phyloP scores from a whole-genome alignment of 257 asterid genomes.

The Leptodermis oblonga region DNA sequence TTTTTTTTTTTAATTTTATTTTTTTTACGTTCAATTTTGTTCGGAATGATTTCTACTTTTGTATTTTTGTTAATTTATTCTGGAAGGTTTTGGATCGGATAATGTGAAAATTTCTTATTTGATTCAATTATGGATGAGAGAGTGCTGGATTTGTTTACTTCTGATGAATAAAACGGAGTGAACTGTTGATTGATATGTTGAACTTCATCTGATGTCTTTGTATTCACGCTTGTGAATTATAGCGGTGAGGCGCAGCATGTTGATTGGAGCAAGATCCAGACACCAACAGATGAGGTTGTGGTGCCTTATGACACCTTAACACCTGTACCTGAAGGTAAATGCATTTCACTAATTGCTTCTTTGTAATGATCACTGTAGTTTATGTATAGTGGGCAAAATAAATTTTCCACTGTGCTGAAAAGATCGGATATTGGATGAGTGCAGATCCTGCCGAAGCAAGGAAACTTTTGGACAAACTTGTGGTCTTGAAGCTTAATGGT shows the following conservation, averaged over 20 bases:
- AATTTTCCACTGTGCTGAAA: not conserved
- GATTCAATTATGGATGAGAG: not conserved
- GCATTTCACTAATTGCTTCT: not conserved
- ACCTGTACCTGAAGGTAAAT: slow-evolving; percentile 74
- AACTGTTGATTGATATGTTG: not conserved
- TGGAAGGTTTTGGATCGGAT: not conserved
- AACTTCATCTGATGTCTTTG: not conserved
- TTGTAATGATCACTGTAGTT: not conserved
- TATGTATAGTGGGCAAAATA: not conserved
- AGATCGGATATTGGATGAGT: slow-evolving; percentile 10
- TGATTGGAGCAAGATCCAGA: slow-evolving; percentile 48
- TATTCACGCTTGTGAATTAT: slow-evolving; percentile 14
- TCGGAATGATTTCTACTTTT: not conserved
- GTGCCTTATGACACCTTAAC: slow-evolving; percentile 85
- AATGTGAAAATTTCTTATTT: not conserved
- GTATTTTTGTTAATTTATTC: not conserved
- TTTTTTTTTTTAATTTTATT: not conserved
- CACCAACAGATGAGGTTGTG: slow-evolving; percentile 46
- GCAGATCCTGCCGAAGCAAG: slow-evolving; percentile 68
- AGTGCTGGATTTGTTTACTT: not conserved
- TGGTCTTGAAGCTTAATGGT: slow-evolving; percentile 94
- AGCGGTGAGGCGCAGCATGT: slow-evolving; percentile 43
- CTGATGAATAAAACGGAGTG: not conserved
- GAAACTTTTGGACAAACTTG: slow-evolving; percentile 87
- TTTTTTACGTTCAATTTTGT: not conserved